A percentile compares a stretch with the other conserved stretches of the same genome.
Evolutionary conservation across 2,329 filamentous ascomycete species (phyloP).

Genomic region (Ophiostoma quercus): DNA sequence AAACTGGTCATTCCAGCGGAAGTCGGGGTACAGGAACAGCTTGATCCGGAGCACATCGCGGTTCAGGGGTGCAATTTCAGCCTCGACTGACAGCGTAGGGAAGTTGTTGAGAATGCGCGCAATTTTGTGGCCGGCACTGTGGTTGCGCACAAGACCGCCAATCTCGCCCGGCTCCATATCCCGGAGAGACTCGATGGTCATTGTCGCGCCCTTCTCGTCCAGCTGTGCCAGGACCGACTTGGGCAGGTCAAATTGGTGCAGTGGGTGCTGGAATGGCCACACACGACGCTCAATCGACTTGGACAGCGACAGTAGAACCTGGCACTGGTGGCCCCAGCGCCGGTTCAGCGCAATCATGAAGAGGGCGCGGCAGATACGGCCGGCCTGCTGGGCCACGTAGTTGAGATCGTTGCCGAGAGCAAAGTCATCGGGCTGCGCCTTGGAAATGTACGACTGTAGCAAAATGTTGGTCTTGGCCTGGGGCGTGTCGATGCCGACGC

Average conservation of each 20-base stretch:
- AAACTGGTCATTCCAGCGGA: constrained; percentile 87
- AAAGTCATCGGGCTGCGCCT: constrained; percentile 84
- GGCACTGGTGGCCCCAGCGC: constrained; percentile 91
- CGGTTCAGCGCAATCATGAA: constrained; percentile 98
- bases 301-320: constrained; percentile 83
- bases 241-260: constrained; percentile 90
- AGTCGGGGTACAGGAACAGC: constrained; percentile 80
- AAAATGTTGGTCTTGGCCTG: constrained; percentile 95
- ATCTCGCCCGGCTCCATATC: constrained; percentile 95
- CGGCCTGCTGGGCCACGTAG: constrained; percentile 93
- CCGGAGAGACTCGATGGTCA: constrained; percentile 72
- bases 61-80: constrained; percentile 92
- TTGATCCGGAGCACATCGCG: constrained; percentile 90
- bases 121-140: constrained; percentile 77
- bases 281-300: constrained; percentile 96
- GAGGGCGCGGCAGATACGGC: constrained; percentile 85
- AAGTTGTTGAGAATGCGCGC: constrained; percentile 81
- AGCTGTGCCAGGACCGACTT: constrained; percentile 77
- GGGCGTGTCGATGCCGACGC: constrained; percentile 62
- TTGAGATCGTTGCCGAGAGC: constrained; percentile 85
- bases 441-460: constrained; percentile 88
- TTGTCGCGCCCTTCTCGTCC: constrained; percentile 54
- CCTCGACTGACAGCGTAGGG: constrained; percentile 83
- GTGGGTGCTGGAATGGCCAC: constrained; percentile 91
- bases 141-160: constrained; percentile 84